A percentile compares a stretch with the other conserved stretches of the same genome.
Conservation (phyloP, 2,329 filamentous ascomycete species). For the Phialocephala subalpina region DNA sequence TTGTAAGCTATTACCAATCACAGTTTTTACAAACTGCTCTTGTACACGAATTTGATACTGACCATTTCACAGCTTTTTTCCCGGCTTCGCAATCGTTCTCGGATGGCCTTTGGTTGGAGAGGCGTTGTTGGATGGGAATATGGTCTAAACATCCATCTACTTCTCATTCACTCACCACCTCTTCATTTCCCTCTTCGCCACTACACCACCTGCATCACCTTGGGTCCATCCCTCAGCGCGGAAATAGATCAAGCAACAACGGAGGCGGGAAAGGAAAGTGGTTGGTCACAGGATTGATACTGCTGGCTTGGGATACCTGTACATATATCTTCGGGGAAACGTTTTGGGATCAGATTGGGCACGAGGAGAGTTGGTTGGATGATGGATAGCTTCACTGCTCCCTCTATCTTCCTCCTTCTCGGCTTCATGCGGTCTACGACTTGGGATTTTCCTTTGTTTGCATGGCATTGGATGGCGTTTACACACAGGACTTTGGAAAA, state of each 20-base stretch:
- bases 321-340: background rate
- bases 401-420: background rate
- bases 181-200: too few species aligned
- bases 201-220: background rate
- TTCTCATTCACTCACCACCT: background rate
- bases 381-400: background rate
- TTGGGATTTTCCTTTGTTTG: background rate
- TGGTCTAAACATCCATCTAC: background rate
- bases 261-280: background rate
- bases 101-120: constrained; percentile 21
- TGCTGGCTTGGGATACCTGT: background rate
- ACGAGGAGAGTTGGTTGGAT: constrained; percentile 3
- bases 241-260: background rate
- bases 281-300: background rate
- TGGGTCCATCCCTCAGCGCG: background rate
- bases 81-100: constrained; percentile 16
- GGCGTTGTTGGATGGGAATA: constrained; percentile 14
- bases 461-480: constrained; percentile 1
- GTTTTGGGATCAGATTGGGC: constrained; percentile 10
- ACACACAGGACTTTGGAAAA: background rate
- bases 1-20: too few species aligned
- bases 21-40: too few species aligned
- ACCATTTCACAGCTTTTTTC: too few species aligned
- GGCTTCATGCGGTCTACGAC: too few species aligned
- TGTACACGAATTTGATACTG: too few species aligned